phyloP scores from a whole-genome alignment of 192 early-diverging fungal genomes.

The Coemansia sp. region DNA sequence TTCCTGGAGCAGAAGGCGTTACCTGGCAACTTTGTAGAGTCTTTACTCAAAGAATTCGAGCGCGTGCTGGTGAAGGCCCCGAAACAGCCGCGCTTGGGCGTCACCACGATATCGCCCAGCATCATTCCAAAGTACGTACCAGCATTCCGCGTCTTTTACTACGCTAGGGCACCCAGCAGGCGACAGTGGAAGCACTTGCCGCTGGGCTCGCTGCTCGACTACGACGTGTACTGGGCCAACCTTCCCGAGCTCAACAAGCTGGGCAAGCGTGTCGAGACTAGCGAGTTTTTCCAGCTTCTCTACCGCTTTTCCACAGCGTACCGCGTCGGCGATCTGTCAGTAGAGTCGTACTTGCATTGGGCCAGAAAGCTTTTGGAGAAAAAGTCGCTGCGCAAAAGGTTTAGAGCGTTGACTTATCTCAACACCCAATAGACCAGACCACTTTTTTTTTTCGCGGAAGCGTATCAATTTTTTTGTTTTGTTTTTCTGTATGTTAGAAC shows the following conservation, averaged over 20 bases:
- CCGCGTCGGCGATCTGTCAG: conserved; percentile 27
- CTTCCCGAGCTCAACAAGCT: conserved; percentile 27
- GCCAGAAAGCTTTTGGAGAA: conserved; percentile 31
- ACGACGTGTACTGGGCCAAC: conserved; percentile 53
- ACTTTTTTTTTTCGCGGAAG: conserved; percentile 1
- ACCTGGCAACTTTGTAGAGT: conserved; percentile 40
- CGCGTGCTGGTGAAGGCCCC: conserved; percentile 23
- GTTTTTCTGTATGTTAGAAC: neutral
- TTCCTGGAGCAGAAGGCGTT: neutral
- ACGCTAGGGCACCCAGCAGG: conserved; percentile 15
- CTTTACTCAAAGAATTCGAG: conserved; percentile 37
- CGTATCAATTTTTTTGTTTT: neutral
- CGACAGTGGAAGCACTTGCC: conserved; percentile 13
- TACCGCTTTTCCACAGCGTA: conserved; percentile 38
- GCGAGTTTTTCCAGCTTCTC: conserved; percentile 22
- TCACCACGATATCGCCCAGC: conserved; percentile 62
- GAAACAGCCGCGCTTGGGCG: conserved; percentile 19
- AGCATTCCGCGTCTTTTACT: conserved; percentile 63
- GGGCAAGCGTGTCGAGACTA: neutral
- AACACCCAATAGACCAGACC: neutral
- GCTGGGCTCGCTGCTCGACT: conserved; percentile 44
- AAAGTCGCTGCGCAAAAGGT: conserved; percentile 31
- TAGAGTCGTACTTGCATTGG: conserved; percentile 45
- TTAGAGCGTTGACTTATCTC: conserved; percentile 34
- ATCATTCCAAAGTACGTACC: conserved; percentile 68